A percentile compares a stretch with the other conserved stretches of the same genome.
Conservation (phyloP, 2,329 filamentous ascomycete species). For the Macrophomina tecta region DNA sequence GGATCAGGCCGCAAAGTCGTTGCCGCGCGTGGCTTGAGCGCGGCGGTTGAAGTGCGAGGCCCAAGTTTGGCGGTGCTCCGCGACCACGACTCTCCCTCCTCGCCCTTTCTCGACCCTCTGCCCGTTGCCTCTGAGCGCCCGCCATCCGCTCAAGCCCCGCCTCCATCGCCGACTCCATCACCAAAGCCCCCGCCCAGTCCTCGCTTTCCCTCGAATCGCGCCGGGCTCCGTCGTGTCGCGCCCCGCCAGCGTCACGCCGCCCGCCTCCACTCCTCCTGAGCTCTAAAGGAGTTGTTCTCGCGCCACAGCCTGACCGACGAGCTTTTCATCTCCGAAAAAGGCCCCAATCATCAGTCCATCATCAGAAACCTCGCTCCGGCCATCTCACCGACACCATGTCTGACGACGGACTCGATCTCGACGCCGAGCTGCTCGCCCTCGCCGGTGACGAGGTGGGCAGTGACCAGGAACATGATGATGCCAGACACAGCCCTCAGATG, state of each 20-base stretch:
- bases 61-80: constrained; percentile 22
- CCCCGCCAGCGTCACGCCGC: constrained; percentile 20
- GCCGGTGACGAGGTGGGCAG: constrained; percentile 69
- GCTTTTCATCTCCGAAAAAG: constrained; percentile 14
- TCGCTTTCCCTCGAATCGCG: not conserved
- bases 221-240: not conserved
- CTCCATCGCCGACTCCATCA: constrained; percentile 5
- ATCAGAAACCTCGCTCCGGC: not conserved
- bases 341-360: not conserved
- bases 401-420: constrained; percentile 65
- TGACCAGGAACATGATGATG: constrained; percentile 58
- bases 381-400: constrained; percentile 64
- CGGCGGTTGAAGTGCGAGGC: constrained; percentile 1
- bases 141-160: not conserved
- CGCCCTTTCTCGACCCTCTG: not conserved
- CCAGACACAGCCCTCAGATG: constrained; percentile 56
- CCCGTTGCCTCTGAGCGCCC: not conserved
- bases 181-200: not conserved
- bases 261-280: constrained; percentile 24
- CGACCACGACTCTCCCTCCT: constrained; percentile 17
- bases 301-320: not conserved
- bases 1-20: not conserved
- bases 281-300: not conserved
- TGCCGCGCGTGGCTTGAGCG: not conserved
- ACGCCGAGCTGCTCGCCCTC: constrained; percentile 91